A percentile compares a stretch with the other conserved stretches of the same genome.
Conservation (phyloP, 345 rosid genomes). For the Corymbia maculata region DNA sequence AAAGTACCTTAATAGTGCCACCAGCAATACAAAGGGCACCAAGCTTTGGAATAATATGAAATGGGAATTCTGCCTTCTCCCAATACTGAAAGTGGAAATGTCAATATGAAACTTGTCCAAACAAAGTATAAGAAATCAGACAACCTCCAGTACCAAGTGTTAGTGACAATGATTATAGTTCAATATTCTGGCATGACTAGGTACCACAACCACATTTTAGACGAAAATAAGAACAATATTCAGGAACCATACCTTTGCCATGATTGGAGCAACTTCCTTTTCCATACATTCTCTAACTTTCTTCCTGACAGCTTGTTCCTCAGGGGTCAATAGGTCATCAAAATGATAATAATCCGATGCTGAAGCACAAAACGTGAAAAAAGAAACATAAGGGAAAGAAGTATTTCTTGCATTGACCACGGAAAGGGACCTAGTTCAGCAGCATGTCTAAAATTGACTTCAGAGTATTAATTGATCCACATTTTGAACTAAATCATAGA, state of each 20-base stretch:
- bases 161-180: neutral
- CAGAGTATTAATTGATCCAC: neutral
- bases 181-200: neutral
- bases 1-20: conserved; percentile 76
- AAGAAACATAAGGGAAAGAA: neutral
- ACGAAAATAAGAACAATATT: neutral
- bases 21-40: conserved; percentile 58
- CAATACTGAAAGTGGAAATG: conserved; percentile 45
- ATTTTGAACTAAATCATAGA: neutral
- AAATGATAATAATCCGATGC: conserved; percentile 80
- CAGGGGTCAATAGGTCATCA: conserved; percentile 67
- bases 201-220: neutral
- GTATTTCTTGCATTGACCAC: neutral
- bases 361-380: conserved; percentile 13
- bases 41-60: conserved; percentile 72
- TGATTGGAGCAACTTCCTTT: conserved; percentile 84
- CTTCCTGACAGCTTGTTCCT: conserved; percentile 54
- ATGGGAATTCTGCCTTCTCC: conserved; percentile 98
- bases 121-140: neutral
- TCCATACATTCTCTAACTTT: conserved; percentile 86
- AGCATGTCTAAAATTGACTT: neutral
- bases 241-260: conserved; percentile 55
- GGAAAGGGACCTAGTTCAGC: neutral
- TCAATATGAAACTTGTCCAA: neutral
- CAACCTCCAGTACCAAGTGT: neutral